A percentile compares a stretch with the other conserved stretches of the same genome.
These are phyloP conservation scores for Dioszegia hungarica DNA, from an alignment of 768 basidiomycete species.

Conservation along the genomic window DNA sequence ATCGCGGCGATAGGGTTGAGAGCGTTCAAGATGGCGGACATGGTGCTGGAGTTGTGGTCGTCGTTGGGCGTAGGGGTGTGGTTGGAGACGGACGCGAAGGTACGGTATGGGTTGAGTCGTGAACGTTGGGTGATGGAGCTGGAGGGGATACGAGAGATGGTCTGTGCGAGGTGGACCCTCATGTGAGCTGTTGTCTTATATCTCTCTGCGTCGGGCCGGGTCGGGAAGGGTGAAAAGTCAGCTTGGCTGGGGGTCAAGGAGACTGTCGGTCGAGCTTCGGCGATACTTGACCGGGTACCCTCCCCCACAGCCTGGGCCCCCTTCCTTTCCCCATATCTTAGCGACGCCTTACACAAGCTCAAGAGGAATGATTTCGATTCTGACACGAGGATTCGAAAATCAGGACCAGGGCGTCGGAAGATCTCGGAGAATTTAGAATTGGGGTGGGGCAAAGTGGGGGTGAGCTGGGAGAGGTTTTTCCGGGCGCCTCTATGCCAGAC, in stretches of 20 bases:
- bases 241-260: too few species aligned
- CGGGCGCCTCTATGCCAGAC: too few species aligned
- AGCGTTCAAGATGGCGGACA: constrained; percentile 7
- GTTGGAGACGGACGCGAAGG: background rate
- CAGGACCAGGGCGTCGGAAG: background rate
- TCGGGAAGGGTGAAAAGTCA: too few species aligned
- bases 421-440: background rate
- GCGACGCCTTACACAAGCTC: background rate
- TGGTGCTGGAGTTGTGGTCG: background rate
- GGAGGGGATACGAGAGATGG: background rate
- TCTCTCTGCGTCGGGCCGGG: background rate
- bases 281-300: background rate
- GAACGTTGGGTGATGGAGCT: too few species aligned
- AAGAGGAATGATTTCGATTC: background rate
- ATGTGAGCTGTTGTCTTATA: background rate
- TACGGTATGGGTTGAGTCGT: background rate
- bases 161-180: background rate
- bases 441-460: too few species aligned
- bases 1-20: constrained; percentile 9
- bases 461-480: too few species aligned
- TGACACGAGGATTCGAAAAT: background rate
- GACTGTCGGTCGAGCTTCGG: background rate
- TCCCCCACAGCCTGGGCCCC: background rate
- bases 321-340: background rate
- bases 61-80: background rate